Conservation (phyloP, 1,284 basidiomycete species). For the Phylloporus sp. region DNA sequence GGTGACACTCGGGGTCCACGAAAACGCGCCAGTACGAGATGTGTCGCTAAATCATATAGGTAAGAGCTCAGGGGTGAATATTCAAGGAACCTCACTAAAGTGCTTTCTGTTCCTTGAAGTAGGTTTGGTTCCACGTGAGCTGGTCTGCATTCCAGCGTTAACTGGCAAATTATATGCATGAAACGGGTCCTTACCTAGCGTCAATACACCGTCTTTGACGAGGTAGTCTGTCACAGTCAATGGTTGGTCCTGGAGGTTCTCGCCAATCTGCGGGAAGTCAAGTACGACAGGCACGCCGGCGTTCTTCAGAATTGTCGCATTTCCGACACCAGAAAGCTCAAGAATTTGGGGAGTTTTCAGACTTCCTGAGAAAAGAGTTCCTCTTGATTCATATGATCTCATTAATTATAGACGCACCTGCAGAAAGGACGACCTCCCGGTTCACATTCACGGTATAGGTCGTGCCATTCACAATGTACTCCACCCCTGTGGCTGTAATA, state of each 20-base stretch:
- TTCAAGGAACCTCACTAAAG: background rate
- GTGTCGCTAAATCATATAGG: background rate
- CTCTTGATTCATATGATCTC: background rate
- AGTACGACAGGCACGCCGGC: background rate
- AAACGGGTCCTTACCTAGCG: background rate
- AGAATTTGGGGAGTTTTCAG: background rate
- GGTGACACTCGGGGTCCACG: background rate
- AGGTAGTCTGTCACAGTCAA: background rate
- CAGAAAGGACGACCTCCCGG: background rate
- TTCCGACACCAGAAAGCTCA: background rate
- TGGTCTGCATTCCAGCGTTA: background rate
- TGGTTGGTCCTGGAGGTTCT: conserved; percentile 8
- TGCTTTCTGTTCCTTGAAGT: background rate
- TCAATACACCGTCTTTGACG: background rate
- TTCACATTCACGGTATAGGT: background rate
- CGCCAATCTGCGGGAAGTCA: conserved; percentile 1
- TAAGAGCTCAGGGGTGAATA: background rate
- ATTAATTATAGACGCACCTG: background rate
- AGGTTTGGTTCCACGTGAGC: background rate
- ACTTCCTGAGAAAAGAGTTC: background rate
- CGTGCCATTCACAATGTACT: background rate
- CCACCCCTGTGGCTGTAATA: background rate
- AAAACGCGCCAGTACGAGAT: background rate
- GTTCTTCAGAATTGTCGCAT: background rate
- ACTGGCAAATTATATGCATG: background rate